Conservation (phyloP, 495 filamentous ascomycete genomes). For the Choiromyces venosus region DNA sequence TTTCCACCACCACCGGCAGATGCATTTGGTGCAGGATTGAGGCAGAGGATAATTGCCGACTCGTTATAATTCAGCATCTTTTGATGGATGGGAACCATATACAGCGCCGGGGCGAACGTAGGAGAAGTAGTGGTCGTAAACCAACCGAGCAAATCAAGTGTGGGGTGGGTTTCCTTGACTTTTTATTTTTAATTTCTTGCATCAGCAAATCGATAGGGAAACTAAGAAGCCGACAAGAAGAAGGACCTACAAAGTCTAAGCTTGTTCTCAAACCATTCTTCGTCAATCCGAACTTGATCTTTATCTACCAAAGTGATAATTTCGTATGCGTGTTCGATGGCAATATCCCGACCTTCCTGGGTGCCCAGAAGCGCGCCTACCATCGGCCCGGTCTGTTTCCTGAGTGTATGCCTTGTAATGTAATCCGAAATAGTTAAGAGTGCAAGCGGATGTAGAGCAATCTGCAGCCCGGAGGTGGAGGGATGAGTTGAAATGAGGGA, state of each 20-base stretch:
- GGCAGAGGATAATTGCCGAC: slow-evolving; percentile 76
- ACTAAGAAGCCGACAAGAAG: neutral
- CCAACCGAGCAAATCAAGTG: slow-evolving; percentile 89
- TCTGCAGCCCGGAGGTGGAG: slow-evolving; percentile 70
- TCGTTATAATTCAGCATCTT: slow-evolving; percentile 76
- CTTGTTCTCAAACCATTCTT: slow-evolving; percentile 69
- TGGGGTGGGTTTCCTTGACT: slow-evolving; percentile 85
- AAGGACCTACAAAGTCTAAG: slow-evolving; percentile 70
- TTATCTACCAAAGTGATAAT: slow-evolving; percentile 53
- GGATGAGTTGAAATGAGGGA: slow-evolving; percentile 57
- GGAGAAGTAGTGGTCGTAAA: slow-evolving; percentile 68
- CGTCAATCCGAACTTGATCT: slow-evolving; percentile 53
- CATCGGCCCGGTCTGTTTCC: slow-evolving; percentile 66
- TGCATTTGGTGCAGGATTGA: slow-evolving; percentile 61
- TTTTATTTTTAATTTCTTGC: neutral
- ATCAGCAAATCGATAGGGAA: neutral
- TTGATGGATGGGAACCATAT: slow-evolving; percentile 67
- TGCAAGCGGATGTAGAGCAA: slow-evolving; percentile 87
- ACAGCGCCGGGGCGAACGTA: slow-evolving; percentile 59
- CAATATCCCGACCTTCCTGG: slow-evolving; percentile 83
- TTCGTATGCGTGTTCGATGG: slow-evolving; percentile 88
- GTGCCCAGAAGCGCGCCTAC: slow-evolving; percentile 83
- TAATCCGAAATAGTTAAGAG: slow-evolving; percentile 96
- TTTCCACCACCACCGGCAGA: slow-evolving; percentile 60
- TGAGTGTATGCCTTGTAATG: slow-evolving; percentile 81